Percentiles rank a stretch among this genome's conserved stretches.
These are phyloP conservation scores for Phoma herbarum DNA, from an alignment of 2,329 filamentous ascomycete genomes.

Conservation along the genomic window DNA sequence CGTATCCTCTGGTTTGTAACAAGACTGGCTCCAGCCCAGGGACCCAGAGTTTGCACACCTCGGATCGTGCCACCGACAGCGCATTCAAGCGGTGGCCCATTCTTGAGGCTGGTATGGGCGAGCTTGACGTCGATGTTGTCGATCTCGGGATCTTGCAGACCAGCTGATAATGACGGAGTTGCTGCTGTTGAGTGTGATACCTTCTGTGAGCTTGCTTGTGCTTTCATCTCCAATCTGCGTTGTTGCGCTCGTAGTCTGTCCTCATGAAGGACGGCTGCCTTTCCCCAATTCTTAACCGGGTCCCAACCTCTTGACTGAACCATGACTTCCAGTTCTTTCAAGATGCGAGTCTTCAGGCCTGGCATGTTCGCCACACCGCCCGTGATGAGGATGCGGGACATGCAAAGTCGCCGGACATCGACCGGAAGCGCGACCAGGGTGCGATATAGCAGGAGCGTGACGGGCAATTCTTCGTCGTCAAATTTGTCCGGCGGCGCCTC, in stretches of 20 bases:
- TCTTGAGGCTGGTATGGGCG: slow-evolving; percentile 58
- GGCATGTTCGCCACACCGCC: slow-evolving; percentile 82
- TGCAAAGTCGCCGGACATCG: slow-evolving; percentile 84
- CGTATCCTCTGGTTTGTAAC: slow-evolving; percentile 73
- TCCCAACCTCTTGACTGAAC: slow-evolving; percentile 79
- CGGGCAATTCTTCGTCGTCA: slow-evolving; percentile 85
- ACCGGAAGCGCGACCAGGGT: slow-evolving; percentile 78
- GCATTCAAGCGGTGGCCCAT: slow-evolving; percentile 46
- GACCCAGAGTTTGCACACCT: slow-evolving; percentile 73
- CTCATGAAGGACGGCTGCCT: slow-evolving; percentile 55
- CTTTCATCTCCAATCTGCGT: slow-evolving; percentile 33
- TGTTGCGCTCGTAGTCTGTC: slow-evolving; percentile 34
- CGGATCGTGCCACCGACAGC: slow-evolving; percentile 67
- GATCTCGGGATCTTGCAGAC: slow-evolving; percentile 58
- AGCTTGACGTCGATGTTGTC: slow-evolving; percentile 69
- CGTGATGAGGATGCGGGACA: slow-evolving; percentile 86
- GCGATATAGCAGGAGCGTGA: slow-evolving; percentile 79
- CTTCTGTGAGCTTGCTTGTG: slow-evolving; percentile 36
- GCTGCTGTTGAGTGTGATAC: slow-evolving; percentile 24
- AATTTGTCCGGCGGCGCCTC: slow-evolving; percentile 65
- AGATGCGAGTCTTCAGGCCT: slow-evolving; percentile 78
- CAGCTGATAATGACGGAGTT: slow-evolving; percentile 42
- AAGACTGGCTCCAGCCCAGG: slow-evolving; percentile 79
- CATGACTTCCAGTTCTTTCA: slow-evolving; percentile 76
- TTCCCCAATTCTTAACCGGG: slow-evolving; percentile 73